Evolutionary conservation across 495 filamentous ascomycete species (phyloP).

Genomic region (Eremomyces bilateralis): DNA sequence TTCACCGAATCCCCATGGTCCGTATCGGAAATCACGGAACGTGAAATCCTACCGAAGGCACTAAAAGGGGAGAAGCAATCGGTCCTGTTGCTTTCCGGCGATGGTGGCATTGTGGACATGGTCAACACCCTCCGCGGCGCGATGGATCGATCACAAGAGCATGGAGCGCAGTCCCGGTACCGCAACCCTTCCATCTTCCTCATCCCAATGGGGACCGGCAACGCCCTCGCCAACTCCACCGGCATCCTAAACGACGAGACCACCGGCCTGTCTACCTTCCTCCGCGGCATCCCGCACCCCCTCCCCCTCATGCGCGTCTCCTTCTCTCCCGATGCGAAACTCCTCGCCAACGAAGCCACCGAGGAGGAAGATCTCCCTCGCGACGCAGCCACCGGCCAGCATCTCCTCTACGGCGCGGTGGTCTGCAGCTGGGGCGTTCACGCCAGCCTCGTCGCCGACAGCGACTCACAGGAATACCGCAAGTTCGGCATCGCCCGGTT

Average conservation of each 20-base stretch:
- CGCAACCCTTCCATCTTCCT: conserved; percentile 34
- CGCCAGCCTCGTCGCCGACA: conserved; percentile 67
- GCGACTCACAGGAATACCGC: conserved; percentile 59
- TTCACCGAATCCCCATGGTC: conserved; percentile 34
- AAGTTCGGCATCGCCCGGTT: conserved; percentile 55
- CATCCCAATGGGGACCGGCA: conserved; percentile 68
- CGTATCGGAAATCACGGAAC: conserved; percentile 35
- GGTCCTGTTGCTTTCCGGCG: conserved; percentile 61
- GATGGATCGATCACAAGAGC: too few species aligned
- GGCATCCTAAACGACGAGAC: conserved; percentile 22
- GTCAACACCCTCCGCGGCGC: conserved; percentile 50
- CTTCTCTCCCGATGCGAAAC: conserved; percentile 43
- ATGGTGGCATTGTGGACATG: conserved; percentile 63
- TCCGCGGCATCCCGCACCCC: conserved; percentile 8
- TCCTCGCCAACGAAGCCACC: conserved; percentile 25
- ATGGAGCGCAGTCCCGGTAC: conserved; percentile 13
- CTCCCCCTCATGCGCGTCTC: conserved; percentile 22
- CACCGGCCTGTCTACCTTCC: conserved; percentile 32
- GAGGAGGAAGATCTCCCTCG: conserved; percentile 14
- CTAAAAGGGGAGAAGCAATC: conserved; percentile 28
- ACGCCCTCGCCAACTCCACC: conserved; percentile 59
- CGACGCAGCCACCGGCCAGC: conserved; percentile 5
- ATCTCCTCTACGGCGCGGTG: conserved; percentile 39
- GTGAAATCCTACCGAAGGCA: conserved; percentile 26
- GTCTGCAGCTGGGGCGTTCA: conserved; percentile 80